Evolutionary conservation across 495 filamentous ascomycete genomes (phyloP).

Genomic region (Penicillium malachiteum): DNA sequence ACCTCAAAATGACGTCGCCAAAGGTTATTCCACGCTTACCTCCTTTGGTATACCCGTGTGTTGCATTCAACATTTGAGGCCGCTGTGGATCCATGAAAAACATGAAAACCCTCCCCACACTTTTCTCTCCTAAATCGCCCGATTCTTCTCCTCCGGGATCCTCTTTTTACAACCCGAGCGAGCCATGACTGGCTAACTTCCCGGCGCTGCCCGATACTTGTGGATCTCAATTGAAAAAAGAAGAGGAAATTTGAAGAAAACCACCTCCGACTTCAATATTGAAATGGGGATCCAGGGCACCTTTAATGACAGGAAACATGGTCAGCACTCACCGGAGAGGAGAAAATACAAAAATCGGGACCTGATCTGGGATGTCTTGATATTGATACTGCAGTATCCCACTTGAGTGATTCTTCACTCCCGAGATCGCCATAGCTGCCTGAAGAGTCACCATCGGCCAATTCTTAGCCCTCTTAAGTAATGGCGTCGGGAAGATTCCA

Average conservation of each 20-base stretch:
- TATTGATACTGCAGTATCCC: too few relatives aligned
- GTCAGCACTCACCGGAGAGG: slow-evolving; percentile 1
- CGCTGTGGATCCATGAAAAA: slow-evolving; percentile 9
- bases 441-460: neutral
- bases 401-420: neutral
- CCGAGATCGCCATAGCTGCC: neutral
- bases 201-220: slow-evolving; percentile 19
- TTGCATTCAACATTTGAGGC: neutral
- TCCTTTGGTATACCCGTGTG: neutral
- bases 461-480: neutral
- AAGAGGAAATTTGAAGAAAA: neutral
- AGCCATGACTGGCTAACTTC: slow-evolving; percentile 8
- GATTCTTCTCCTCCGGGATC: slow-evolving; percentile 9
- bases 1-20: slow-evolving; percentile 5
- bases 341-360: neutral
- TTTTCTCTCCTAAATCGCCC: slow-evolving; percentile 27
- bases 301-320: slow-evolving; percentile 5
- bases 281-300: neutral
- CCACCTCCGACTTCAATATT: neutral
- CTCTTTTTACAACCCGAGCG: slow-evolving; percentile 8
- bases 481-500: slow-evolving; percentile 4
- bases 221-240: slow-evolving; percentile 11
- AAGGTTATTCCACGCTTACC: neutral
- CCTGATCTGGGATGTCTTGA: neutral
- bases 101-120: slow-evolving; percentile 7